Conservation (phyloP, 495 filamentous ascomycete species). For the Letharia lupina region DNA sequence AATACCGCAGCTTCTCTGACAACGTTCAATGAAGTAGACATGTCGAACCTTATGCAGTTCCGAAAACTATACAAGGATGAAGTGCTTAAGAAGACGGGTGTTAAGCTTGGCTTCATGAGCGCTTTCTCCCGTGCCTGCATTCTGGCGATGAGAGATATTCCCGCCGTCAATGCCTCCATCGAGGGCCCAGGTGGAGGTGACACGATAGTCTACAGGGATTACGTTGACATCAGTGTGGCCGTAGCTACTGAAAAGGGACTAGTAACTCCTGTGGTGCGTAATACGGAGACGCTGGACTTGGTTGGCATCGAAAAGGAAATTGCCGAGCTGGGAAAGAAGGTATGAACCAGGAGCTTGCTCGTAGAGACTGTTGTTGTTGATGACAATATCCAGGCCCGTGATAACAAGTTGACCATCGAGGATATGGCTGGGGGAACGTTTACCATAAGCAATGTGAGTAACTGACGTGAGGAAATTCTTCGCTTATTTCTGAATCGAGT, state of each 20-base stretch:
- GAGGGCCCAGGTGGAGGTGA: slow-evolving; percentile 92
- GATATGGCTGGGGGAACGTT: slow-evolving; percentile 99
- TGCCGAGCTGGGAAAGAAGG: slow-evolving; percentile 92
- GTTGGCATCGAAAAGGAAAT: slow-evolving; percentile 87
- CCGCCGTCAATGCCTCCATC: slow-evolving; percentile 95
- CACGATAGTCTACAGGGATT: slow-evolving; percentile 96
- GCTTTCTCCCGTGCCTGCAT: slow-evolving; percentile 89
- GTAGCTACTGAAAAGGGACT: slow-evolving; percentile 97
- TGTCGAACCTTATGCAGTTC: slow-evolving; percentile 96
- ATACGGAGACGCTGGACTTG: slow-evolving; percentile 78
- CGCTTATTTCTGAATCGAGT: slow-evolving; percentile 24
- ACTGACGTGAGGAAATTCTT: background rate
- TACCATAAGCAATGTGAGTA: slow-evolving; percentile 86
- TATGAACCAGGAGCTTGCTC: slow-evolving; percentile 22
- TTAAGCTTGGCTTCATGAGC: slow-evolving; percentile 98
- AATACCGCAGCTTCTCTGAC: slow-evolving; percentile 96
- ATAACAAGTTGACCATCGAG: slow-evolving; percentile 96
- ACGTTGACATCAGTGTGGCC: slow-evolving; percentile 95
- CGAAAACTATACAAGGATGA: slow-evolving; percentile 96
- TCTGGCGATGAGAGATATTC: slow-evolving; percentile 87
- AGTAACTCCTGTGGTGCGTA: slow-evolving; percentile 92
- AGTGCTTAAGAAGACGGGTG: slow-evolving; percentile 86
- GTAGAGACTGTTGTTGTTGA: slow-evolving; percentile 8
- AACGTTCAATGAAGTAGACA: slow-evolving; percentile 99
- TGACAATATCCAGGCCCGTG: slow-evolving; percentile 56